A percentile compares a stretch with the other conserved stretches of the same genome.
Conservation (phyloP, 148 eudicot genomes). For the Silene conica region DNA sequence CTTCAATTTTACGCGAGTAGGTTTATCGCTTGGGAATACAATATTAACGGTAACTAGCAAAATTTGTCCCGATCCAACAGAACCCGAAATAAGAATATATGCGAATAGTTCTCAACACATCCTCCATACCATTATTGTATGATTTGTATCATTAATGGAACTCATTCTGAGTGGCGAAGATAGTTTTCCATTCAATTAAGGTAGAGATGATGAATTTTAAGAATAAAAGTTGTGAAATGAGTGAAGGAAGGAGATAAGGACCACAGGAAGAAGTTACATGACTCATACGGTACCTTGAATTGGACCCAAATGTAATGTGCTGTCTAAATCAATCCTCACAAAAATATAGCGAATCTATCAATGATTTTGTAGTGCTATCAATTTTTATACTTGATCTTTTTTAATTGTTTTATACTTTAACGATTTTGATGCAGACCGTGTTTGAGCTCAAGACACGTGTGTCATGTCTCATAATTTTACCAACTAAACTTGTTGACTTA, state of each 20-base stretch:
- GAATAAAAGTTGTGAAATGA: background rate
- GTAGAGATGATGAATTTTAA: background rate
- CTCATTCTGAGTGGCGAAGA: background rate
- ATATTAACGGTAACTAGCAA: background rate
- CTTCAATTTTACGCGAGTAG: too few relatives aligned
- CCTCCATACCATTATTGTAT: too few relatives aligned
- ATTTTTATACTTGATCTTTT: too few relatives aligned
- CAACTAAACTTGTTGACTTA: too few relatives aligned
- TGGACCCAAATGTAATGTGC: background rate
- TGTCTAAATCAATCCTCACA: background rate
- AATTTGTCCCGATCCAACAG: background rate
- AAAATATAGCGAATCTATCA: background rate
- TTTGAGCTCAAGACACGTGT: too few relatives aligned
- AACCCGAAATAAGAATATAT: background rate
- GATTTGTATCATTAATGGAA: too few relatives aligned
- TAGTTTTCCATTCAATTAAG: background rate
- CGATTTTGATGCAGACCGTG: too few relatives aligned
- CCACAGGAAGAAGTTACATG: slow-evolving; percentile 2
- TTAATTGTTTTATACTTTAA: too few relatives aligned
- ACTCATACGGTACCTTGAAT: background rate
- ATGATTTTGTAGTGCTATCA: background rate
- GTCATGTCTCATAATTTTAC: too few relatives aligned
- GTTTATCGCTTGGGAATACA: background rate
- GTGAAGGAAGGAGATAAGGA: background rate
- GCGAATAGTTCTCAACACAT: too few relatives aligned